Evolutionary conservation across 495 filamentous ascomycete species (phyloP), one percentile per base, ranked within the genome.

Genomic region (Clohesyomyces aquaticus): DNA sequence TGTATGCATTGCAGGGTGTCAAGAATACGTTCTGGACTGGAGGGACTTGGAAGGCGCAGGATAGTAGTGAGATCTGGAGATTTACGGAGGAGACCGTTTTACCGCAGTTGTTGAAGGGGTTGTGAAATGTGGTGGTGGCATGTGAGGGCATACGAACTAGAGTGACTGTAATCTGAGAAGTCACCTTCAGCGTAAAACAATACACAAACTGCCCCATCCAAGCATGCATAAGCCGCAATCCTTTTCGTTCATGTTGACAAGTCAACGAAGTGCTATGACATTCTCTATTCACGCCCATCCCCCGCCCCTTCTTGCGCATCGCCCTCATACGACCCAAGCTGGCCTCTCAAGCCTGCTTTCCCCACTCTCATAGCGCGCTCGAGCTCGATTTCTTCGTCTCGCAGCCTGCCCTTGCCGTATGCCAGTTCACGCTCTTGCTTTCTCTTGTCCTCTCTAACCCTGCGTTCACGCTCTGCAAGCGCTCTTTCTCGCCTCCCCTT

Each of bases 321-420:
- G 32, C 14, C 32, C 32, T 26, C 18, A 10, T 22, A 52, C n/a
- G 49, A 52, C 38, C 23, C 52, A 11, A 74, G 32, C 46, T 74
- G 71, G 3, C 28, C 55, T 53, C 47, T 69, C 53, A 74, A 57
- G 0, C 91, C 90, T 55, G 83, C 85, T 74, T 89, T 93, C 19
- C 81, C 81, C 18, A 94, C 80, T 29, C 79, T 84, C 87, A 93
- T 91, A 14, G 91, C 91, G 62, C 82, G 81, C 68, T 92, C 83
- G 28, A 96, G 74, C 72, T 96, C 90, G 43, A 81, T 80, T 74
- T 94, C 90, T 54, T 88, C 90, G 73, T 93, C 90, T 28, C 83
- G 75, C 22, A 96, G 68, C 41, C 85, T 79, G 38, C 84, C 85
- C 71, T 84, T 89, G 41, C 89, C 85, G 62, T 79, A 83, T 42